Base-by-base conservation (phyloP, 2,329 filamentous ascomycete genomes). In the Ascochyta koolunga region DNA sequence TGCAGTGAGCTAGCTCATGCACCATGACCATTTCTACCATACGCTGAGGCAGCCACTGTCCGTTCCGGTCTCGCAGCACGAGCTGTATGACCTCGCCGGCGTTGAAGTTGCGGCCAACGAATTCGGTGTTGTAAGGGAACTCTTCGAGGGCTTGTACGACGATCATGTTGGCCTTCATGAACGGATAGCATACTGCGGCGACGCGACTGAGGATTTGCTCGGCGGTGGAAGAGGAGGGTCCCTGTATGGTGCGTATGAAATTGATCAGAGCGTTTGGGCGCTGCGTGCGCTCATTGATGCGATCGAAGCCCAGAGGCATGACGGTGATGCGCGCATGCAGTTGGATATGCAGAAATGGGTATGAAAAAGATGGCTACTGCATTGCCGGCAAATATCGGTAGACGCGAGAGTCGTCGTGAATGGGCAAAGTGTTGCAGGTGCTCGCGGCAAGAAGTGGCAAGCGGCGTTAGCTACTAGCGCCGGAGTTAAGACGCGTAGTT, bases 1-100 rank as follows among this genome's bases (percentile, higher is more conserved):
- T 89, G 80, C 89, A 93, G 73, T 96, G 91, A 3, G 91, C 91
- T 25, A 96, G 79, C 68, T 95, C 90, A 71, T 96, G 91, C 85
- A 96, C 93, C 91, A 96, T 96, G 61, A 96, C 90, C 89, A 95
- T 93, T 75, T 95, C 90, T 15, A 96, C 89, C 68, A 92, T 91
- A 57, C 86, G 81, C 68, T 95, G 92, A 0, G 90, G 89, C 19
- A 96, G 79, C 91, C 91, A 96, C 54, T 72, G 63, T 7, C 80
- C 80, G 78, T 82, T 79, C 0, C 81, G 82, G 0, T 89, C 85
- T 64, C 88, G 88, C 22, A 96, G 82, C 1, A 96, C 91, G 1
- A 96, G 82, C 75, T 96, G 91, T 44, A 96, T 86, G 31, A 93
- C 88, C 71, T 96, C 91, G 29, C 91, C 92, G 7, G 88, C 89